These are phyloP conservation scores for Pseudogymnoascus sp. DNA, from an alignment of 2,329 filamentous ascomycete species.

Conservation along the genomic window DNA sequence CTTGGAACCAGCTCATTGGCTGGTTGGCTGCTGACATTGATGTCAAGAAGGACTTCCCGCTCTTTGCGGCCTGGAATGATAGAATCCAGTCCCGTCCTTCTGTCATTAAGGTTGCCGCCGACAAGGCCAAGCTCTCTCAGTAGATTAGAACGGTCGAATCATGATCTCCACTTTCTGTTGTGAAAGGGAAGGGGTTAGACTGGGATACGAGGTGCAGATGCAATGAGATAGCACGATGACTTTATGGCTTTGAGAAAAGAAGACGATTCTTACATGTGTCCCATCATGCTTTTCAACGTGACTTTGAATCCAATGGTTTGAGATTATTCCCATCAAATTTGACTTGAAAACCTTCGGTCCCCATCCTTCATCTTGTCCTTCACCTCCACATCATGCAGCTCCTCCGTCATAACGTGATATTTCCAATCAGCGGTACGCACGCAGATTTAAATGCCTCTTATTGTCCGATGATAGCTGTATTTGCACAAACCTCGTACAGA, in stretches of 20 bases:
- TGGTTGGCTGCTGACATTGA: neutral
- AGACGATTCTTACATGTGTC: neutral
- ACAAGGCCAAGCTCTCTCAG: neutral
- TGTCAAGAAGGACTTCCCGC: slow-evolving; percentile 1
- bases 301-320: neutral
- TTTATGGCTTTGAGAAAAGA: neutral
- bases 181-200: neutral
- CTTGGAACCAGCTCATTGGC: slow-evolving; percentile 20
- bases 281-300: neutral
- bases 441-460: neutral
- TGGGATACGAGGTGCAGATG: neutral
- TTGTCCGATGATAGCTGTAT: neutral
- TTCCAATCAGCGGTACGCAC: neutral
- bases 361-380: neutral
- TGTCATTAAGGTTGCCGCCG: neutral
- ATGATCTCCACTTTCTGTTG: neutral
- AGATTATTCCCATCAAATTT: neutral
- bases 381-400: neutral
- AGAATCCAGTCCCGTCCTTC: neutral
- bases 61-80: neutral
- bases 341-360: neutral
- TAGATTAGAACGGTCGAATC: neutral
- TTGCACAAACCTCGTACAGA: neutral
- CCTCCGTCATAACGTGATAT: neutral
- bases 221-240: neutral